Conservation (phyloP, 2,329 filamentous ascomycete species). For the Colletotrichum sp. region DNA sequence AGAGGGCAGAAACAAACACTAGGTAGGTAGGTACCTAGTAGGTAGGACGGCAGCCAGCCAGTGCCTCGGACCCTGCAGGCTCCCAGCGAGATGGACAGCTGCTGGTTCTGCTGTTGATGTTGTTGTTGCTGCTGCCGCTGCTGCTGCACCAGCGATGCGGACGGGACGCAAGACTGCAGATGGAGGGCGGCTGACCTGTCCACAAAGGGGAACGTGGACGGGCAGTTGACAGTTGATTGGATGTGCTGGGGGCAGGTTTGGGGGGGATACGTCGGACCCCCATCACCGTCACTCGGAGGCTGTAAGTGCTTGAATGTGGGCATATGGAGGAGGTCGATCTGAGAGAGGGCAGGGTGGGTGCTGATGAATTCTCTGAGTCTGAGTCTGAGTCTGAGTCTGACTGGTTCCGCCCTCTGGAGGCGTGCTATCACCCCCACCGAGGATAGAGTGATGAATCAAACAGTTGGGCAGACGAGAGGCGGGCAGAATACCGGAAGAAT, state of each 20-base stretch:
- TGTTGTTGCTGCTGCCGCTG: background rate
- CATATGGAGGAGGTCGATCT: background rate
- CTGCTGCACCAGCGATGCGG: background rate
- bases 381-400: background rate
- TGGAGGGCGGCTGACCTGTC: constrained; percentile 15
- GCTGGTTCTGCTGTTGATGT: background rate
- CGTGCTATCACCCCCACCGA: background rate
- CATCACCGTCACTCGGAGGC: background rate
- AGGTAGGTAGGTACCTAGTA: background rate
- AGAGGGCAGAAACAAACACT: background rate
- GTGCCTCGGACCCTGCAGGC: constrained; percentile 22
- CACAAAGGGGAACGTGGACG: constrained; percentile 6
- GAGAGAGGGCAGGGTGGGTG: background rate
- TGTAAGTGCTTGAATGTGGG: constrained; percentile 9
- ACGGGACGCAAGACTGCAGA: background rate
- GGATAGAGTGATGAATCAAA: background rate
- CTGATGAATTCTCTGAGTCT: background rate
- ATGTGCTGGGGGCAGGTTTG: background rate
- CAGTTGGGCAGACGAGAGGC: background rate
- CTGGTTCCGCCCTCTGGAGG: background rate
- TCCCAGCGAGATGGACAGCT: background rate
- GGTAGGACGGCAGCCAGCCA: background rate
- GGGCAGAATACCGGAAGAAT: background rate
- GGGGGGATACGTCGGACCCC: background rate
- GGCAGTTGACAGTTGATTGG: background rate